A percentile compares a stretch with the other conserved stretches of the same genome.
phyloP scores from a whole-genome alignment of 768 basidiomycete species.

The Amanita thiersii region DNA sequence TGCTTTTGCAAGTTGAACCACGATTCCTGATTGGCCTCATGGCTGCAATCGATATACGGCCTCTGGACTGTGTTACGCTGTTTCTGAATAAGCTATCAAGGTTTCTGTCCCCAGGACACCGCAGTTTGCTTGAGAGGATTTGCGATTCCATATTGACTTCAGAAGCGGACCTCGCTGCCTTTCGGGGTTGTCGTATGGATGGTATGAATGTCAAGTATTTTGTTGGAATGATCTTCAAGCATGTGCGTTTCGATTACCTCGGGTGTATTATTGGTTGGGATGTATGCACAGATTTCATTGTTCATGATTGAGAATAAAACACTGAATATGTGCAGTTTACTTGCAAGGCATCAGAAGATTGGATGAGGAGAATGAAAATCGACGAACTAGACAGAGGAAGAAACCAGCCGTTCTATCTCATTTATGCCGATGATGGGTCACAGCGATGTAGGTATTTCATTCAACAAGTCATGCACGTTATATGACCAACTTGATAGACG shows the following conservation, averaged over 20 bases:
- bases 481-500: constrained; percentile 15
- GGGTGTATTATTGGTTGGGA: constrained; percentile 45
- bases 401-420: constrained; percentile 43
- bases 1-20: constrained; percentile 27
- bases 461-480: background rate
- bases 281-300: constrained; percentile 20
- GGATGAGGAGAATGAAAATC: constrained; percentile 36
- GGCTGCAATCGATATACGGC: constrained; percentile 19
- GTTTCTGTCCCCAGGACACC: constrained; percentile 16
- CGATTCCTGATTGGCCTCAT: constrained; percentile 17
- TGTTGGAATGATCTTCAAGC: constrained; percentile 41
- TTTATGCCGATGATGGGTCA: constrained; percentile 25
- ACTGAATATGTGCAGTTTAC: constrained; percentile 13
- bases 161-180: constrained; percentile 20
- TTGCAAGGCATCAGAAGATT: constrained; percentile 32
- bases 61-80: constrained; percentile 36
- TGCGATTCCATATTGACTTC: constrained; percentile 22
- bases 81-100: constrained; percentile 29
- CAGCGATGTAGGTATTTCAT: constrained; percentile 24
- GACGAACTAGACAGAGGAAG: constrained; percentile 29
- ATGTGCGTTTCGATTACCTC: constrained; percentile 28
- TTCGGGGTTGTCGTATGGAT: constrained; percentile 15
- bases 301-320: background rate
- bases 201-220: constrained; percentile 26
- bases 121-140: constrained; percentile 18